Base-by-base conservation (phyloP, 2,329 filamentous ascomycete species). In the Orbilia ellipsospora region DNA sequence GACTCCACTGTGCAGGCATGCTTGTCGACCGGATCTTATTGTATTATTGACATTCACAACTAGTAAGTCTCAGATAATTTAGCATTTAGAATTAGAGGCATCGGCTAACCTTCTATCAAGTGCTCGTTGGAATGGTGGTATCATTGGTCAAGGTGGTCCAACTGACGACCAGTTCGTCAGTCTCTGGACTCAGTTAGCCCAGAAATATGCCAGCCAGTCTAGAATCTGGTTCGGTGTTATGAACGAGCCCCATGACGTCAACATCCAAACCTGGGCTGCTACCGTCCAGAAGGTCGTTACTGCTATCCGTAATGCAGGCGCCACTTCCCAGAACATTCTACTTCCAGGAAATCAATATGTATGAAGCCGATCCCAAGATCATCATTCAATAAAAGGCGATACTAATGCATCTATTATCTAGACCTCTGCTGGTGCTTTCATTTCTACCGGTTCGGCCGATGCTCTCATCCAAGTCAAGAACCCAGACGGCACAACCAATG, bases 81-180 rank as follows among this genome's bases (percentile, higher is more conserved):
- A 7, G 16, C 4, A 13, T 7, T 6, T 13, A 12, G 1, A 40
- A 36, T 54, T 20, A 6, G 28, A 13, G 15, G 12, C n/a, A 1
- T 40, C 5, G 4, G 18, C 20, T 52, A 51, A 15, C 28, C 12
- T 23, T 28, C 7, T 16, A 51, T 66, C 18, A 42, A 69, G 65
- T 81, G 88, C 85, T 0, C 85, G 89, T 57, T 90, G 87, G 84
- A 86, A 91, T 78, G 87, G 87, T 13, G 81, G 82, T 1, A 88
- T 91, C 77, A 86, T 91, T 66, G 89, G 89, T 0, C 89, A 91
- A 79, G 89, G 88, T 18, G 89, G 88, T 0, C 88, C 88, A 0
- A 85, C 85, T 0, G 85, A 90, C 79, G 86, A 85, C 12, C 82
- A 88, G 12, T 88, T 91, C 78, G 86, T 84, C 4, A 83, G 82